A percentile compares a stretch with the other conserved stretches of the same genome.
phyloP scores from a whole-genome alignment of 2,329 filamentous ascomycete genomes.

The Fusarium sulawesiense region DNA sequence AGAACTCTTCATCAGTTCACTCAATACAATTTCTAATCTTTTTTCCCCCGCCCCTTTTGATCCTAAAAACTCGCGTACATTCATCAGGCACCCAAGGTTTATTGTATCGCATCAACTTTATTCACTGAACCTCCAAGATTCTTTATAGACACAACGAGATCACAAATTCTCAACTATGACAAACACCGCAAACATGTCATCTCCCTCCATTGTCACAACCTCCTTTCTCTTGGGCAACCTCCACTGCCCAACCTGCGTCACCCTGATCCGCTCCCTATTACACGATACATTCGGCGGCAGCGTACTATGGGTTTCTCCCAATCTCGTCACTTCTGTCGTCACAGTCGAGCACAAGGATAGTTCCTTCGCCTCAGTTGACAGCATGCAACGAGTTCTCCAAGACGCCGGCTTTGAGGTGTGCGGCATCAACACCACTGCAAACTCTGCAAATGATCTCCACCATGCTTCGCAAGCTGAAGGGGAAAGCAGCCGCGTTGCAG shows the following conservation, averaged over 20 bases:
- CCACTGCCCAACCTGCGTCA: slow-evolving; percentile 82
- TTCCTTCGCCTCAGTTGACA: slow-evolving; percentile 56
- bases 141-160: neutral
- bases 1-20: slow-evolving; percentile 15
- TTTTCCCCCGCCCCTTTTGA: neutral
- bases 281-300: slow-evolving; percentile 58
- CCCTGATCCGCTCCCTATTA: slow-evolving; percentile 71
- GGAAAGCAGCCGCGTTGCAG: slow-evolving; percentile 40
- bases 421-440: slow-evolving; percentile 56
- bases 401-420: slow-evolving; percentile 70
- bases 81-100: neutral
- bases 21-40: neutral
- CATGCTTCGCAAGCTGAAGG: slow-evolving; percentile 39
- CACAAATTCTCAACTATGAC: neutral
- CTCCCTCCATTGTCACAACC: slow-evolving; percentile 57
- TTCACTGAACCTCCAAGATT: slow-evolving; percentile 11
- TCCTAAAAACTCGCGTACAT: neutral
- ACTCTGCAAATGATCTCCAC: slow-evolving; percentile 47
- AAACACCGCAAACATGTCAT: slow-evolving; percentile 43
- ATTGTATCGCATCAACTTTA: slow-evolving; percentile 3
- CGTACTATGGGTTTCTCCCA: slow-evolving; percentile 72
- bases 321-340: slow-evolving; percentile 77
- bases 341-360: slow-evolving; percentile 66
- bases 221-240: slow-evolving; percentile 78
- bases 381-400: slow-evolving; percentile 62